Conservation (phyloP, 2,329 filamentous ascomycete genomes). For the Aspergillus sojae region DNA sequence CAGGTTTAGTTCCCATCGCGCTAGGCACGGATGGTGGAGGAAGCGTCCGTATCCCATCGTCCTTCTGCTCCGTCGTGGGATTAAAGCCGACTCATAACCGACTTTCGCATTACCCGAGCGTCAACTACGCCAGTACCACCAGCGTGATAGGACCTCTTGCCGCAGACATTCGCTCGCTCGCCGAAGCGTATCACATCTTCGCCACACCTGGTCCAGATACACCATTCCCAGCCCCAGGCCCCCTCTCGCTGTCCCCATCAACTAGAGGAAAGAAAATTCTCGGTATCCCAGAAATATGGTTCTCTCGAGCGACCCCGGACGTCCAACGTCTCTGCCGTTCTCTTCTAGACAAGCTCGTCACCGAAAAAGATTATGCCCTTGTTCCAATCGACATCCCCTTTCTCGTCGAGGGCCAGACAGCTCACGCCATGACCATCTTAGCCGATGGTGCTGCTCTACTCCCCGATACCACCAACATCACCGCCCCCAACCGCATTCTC, state of each 20-base stretch:
- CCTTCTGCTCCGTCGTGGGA: constrained; percentile 73
- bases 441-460: constrained; percentile 59
- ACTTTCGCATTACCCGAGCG: constrained; percentile 58
- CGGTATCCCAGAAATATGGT: constrained; percentile 67
- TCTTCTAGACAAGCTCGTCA: constrained; percentile 55
- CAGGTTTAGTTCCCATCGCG: constrained; percentile 57
- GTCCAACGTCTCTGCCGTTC: constrained; percentile 62
- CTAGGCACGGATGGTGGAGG: constrained; percentile 69
- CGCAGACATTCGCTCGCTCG: constrained; percentile 70
- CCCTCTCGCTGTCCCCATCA: constrained; percentile 51
- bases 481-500: constrained; percentile 55
- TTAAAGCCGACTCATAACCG: constrained; percentile 67
- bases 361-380: constrained; percentile 35
- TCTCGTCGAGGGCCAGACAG: constrained; percentile 66
- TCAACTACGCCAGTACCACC: constrained; percentile 59
- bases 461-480: constrained; percentile 36
- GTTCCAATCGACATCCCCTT: constrained; percentile 52
- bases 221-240: constrained; percentile 50
- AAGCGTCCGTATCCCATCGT: constrained; percentile 67
- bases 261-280: constrained; percentile 56
- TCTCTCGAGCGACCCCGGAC: constrained; percentile 62
- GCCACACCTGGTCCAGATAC: constrained; percentile 65
- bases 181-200: constrained; percentile 74
- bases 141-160: constrained; percentile 71
- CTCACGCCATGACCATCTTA: constrained; percentile 74